A percentile compares a stretch with the other conserved stretches of the same genome.
phyloP scores from a whole-genome alignment of 2,329 filamentous ascomycete genomes.

The Chaetomiaceae sp. region DNA sequence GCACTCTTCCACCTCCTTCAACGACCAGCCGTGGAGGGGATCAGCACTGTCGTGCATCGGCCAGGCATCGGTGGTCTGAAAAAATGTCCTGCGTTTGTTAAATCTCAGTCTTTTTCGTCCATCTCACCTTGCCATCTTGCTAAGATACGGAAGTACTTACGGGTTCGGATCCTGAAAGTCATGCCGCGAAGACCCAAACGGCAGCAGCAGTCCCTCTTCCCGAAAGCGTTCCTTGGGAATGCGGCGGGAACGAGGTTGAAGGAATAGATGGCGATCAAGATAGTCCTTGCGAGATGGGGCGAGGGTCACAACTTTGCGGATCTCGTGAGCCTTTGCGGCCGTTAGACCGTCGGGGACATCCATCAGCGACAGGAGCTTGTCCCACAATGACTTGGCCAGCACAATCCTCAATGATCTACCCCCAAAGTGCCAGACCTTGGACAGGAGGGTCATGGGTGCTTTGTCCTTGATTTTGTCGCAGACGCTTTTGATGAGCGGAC shows the following conservation, averaged over 20 bases:
- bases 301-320: background rate
- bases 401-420: background rate
- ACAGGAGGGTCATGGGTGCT: background rate
- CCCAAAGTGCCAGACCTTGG: constrained; percentile 7
- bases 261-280: background rate
- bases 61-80: background rate
- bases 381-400: background rate
- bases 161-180: background rate
- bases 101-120: background rate
- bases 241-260: constrained; percentile 8
- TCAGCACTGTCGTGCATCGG: constrained; percentile 3
- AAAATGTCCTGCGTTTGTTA: background rate
- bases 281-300: background rate
- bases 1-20: background rate
- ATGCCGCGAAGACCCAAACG: constrained; percentile 18
- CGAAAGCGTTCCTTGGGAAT: constrained; percentile 16
- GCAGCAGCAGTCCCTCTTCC: constrained; percentile 24
- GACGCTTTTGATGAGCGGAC: constrained; percentile 29
- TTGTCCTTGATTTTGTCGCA: constrained; percentile 32
- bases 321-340: background rate
- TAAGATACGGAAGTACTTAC: background rate
- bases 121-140: no score
- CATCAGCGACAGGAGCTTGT: background rate
- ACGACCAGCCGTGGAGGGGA: background rate
- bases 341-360: background rate